A percentile compares a stretch with the other conserved stretches of the same genome.
Conservation (phyloP, 2,329 filamentous ascomycete species). For the Fusarium odoratissimum region DNA sequence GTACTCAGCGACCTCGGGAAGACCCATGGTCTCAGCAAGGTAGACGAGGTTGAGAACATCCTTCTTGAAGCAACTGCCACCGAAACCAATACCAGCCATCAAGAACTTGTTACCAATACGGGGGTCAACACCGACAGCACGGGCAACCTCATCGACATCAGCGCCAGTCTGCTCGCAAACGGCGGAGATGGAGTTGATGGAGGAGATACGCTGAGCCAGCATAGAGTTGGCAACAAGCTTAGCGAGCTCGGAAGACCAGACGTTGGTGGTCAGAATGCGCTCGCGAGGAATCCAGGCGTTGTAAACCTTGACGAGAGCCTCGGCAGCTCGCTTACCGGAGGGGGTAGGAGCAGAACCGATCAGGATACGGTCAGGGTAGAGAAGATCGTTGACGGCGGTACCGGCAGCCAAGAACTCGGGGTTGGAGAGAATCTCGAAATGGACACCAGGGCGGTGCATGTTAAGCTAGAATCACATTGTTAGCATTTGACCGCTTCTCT, state of each 20-base stretch:
- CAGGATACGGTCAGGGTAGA: slow-evolving; percentile 77
- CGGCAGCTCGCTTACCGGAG: slow-evolving; percentile 70
- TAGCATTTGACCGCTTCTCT: slow-evolving; percentile 9
- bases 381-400: slow-evolving; percentile 77
- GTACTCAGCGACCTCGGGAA: slow-evolving; percentile 79
- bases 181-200: slow-evolving; percentile 84
- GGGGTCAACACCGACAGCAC: slow-evolving; percentile 74
- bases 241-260: slow-evolving; percentile 81
- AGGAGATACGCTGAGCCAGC: slow-evolving; percentile 82
- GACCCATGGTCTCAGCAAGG: slow-evolving; percentile 75
- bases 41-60: slow-evolving; percentile 81
- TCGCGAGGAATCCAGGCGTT: slow-evolving; percentile 75
- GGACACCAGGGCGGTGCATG: slow-evolving; percentile 69
- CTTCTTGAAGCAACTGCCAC: slow-evolving; percentile 85
- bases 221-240: slow-evolving; percentile 85
- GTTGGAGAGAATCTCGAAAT: slow-evolving; percentile 83
- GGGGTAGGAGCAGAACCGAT: slow-evolving; percentile 76
- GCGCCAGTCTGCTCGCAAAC: slow-evolving; percentile 82
- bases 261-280: slow-evolving; percentile 77
- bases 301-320: slow-evolving; percentile 73
- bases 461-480: slow-evolving; percentile 56
- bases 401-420: slow-evolving; percentile 85
- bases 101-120: slow-evolving; percentile 80
- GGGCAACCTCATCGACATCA: slow-evolving; percentile 78
- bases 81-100: slow-evolving; percentile 80